Evolutionary conservation across 2,329 filamentous ascomycete species (phyloP).

Genomic region (Aureobasidium lini): DNA sequence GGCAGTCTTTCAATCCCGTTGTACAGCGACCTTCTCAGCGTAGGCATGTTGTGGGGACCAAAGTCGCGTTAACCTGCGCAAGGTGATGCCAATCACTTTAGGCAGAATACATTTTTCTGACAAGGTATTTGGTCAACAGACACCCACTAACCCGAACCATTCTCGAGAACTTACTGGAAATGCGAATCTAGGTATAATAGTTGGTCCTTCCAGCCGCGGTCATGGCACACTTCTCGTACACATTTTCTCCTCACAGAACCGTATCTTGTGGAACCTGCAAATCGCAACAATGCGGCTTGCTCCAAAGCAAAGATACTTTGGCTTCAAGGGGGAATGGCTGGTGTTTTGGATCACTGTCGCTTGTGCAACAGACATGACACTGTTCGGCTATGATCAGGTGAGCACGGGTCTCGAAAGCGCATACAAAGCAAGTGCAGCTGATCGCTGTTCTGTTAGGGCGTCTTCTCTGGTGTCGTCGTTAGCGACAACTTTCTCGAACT

Average conservation of each 20-base stretch:
- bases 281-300: neutral
- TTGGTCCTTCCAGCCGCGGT: neutral
- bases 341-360: conserved; percentile 37
- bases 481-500: conserved; percentile 46
- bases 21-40: neutral
- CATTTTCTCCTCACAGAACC: neutral
- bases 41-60: neutral
- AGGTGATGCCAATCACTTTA: neutral
- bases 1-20: neutral
- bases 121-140: neutral
- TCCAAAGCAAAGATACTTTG: conserved; percentile 40
- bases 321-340: conserved; percentile 47
- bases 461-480: conserved; percentile 50
- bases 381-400: conserved; percentile 29
- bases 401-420: neutral
- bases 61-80: neutral
- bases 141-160: neutral
- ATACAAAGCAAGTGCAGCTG: conserved; percentile 34
- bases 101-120: neutral
- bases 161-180: neutral
- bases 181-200: neutral
- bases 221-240: too few species aligned
- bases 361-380: conserved; percentile 43
- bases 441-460: conserved; percentile 27
- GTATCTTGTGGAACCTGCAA: neutral